Conservation (phyloP, 441 rosid species). For the Corymbia citriodora region DNA sequence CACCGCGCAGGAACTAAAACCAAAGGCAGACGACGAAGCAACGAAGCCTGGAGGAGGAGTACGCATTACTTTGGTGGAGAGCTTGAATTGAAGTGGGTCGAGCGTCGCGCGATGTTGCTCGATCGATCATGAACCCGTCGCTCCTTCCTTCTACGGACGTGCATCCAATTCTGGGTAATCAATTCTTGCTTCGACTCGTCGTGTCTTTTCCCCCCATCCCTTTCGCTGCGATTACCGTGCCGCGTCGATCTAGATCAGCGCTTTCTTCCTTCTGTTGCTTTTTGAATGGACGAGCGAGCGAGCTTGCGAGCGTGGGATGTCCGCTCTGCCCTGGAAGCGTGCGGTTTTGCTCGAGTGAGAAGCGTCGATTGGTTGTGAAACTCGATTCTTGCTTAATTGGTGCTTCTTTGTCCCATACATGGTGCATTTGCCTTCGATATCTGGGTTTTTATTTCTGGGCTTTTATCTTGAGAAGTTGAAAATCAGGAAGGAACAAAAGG, state of each 20-base stretch:
- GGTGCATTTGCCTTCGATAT: not conserved
- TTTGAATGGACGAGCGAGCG: not conserved
- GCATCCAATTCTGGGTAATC: not conserved
- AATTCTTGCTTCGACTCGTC: not conserved
- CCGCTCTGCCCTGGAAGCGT: not conserved
- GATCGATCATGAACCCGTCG: not conserved
- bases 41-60: not conserved
- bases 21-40: not conserved
- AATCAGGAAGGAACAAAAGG: not conserved
- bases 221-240: not conserved
- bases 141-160: not conserved
- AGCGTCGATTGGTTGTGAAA: not conserved
- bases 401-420: not conserved
- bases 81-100: not conserved
- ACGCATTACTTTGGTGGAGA: not conserved
- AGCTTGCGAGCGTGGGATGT: not conserved
- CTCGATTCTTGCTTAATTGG: not conserved
- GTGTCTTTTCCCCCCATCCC: not conserved
- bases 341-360: not conserved
- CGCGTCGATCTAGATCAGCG: not conserved
- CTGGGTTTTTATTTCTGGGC: not conserved
- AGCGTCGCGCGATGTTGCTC: not conserved
- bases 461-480: not conserved
- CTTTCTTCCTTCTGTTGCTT: not conserved
- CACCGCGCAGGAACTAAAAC: not conserved